These are phyloP conservation scores for Metschnikowia cerradonensis DNA, from an alignment of 805 yeast genomes.

Conservation along the genomic window DNA sequence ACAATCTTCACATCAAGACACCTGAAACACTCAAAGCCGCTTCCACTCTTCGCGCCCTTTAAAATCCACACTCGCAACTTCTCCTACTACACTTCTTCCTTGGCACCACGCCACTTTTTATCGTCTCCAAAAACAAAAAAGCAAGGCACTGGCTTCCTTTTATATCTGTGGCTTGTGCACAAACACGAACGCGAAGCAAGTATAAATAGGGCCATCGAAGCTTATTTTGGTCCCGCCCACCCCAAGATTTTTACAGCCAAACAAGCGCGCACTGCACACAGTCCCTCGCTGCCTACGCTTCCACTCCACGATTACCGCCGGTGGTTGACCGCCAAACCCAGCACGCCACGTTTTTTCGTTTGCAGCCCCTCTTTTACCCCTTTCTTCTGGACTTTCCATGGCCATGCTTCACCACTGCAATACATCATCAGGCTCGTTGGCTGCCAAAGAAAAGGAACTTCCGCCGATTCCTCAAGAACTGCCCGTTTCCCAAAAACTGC, in stretches of 20 bases:
- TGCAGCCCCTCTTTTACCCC: background rate
- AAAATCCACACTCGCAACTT: background rate
- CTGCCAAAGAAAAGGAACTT: conserved; percentile 34
- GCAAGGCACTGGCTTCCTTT: background rate
- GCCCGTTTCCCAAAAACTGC: background rate
- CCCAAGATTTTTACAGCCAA: background rate
- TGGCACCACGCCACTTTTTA: background rate
- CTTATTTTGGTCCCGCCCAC: too few species aligned
- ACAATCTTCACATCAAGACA: background rate
- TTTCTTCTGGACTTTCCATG: background rate
- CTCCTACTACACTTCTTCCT: background rate
- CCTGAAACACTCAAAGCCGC: background rate
- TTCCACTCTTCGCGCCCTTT: background rate
- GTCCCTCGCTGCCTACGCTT: background rate
- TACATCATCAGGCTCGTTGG: background rate
- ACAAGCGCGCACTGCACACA: background rate
- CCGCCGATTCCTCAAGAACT: conserved; percentile 33
- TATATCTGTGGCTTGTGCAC: background rate
- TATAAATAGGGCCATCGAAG: background rate
- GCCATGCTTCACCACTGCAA: background rate
- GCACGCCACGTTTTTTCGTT: background rate
- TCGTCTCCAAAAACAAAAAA: background rate
- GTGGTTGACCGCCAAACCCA: background rate
- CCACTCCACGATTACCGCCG: background rate
- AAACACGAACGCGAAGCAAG: too few species aligned